Evolutionary conservation across 352 stramenopile genomes (phyloP), one percentile per base, ranked within the genome.

Genomic region (Peronospora farinosa): DNA sequence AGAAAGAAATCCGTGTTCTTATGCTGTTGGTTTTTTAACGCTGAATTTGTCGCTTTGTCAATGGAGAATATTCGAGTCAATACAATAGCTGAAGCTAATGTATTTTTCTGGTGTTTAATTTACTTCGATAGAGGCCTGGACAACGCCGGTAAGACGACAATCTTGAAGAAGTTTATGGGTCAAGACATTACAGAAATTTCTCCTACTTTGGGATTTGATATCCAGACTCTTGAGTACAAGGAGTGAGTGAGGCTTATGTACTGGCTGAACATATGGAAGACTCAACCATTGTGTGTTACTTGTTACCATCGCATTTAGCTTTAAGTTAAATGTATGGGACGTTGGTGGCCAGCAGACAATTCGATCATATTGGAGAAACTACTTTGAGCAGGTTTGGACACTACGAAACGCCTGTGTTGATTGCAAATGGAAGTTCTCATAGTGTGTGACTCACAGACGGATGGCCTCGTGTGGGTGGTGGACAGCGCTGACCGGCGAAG

Each of bases 261-360:
- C 5, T 37, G 35, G 23, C 35, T 27, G 9, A 21, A 12, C 15
- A 38, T 23, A 16, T 25, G 17, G 30, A 17, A 45, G 11, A 45
- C 23, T 50, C 12, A 45, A 16, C 7, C 43, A 17, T 16, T 2
- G 4, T 36, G 16, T 40, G 28, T 10, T 46, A 46, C 10, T 2
- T 42, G 19, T 36, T 49, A 2, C 43, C 53, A 79, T 88, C 65
- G n/a, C n/a, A 32, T 37, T 25, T 37, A 91, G 86, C 63, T 98
- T 98, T 65, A 98, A 98, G 67, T 85, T 98, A 41, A 98, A 98
- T 66, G 88, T 98, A 47, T 98, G 95, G 95, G 96, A 99, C 70
- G 95, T 99, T 40, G 97, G 96, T 48, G 97, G 96, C 25, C 97
- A 99, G 78, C 96, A 98, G 55, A 98, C 96, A 16, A 99, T 99